Percentiles rank a stretch among this genome's conserved stretches.
Conservation (phyloP, 1,139 yeast genomes). For the Saccharomyces hybrid region DNA sequence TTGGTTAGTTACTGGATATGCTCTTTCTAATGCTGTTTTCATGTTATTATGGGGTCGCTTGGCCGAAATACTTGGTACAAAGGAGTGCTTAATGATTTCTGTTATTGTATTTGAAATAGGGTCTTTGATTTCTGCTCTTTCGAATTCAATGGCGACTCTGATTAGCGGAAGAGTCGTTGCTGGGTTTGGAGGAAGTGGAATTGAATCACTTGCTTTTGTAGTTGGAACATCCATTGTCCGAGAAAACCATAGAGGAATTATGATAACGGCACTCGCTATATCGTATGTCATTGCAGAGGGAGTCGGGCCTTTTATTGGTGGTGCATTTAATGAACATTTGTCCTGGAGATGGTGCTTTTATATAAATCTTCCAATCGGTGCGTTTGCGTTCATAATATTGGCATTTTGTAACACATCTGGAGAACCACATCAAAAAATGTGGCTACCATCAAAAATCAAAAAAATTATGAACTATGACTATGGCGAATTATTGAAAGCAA, state of each 20-base stretch:
- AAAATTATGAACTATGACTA: not conserved
- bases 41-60: slow-evolving; percentile 53
- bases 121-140: slow-evolving; percentile 49
- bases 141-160: slow-evolving; percentile 47
- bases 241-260: slow-evolving; percentile 44
- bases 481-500: not conserved
- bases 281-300: slow-evolving; percentile 50
- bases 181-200: slow-evolving; percentile 66
- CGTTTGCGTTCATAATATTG: slow-evolving; percentile 41
- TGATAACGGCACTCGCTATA: slow-evolving; percentile 41
- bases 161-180: slow-evolving; percentile 61
- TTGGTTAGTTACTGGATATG: slow-evolving; percentile 51
- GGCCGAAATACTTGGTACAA: slow-evolving; percentile 54
- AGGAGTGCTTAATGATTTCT: slow-evolving; percentile 40
- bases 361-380: slow-evolving; percentile 60
- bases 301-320: slow-evolving; percentile 59
- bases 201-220: slow-evolving; percentile 49
- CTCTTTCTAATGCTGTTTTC: slow-evolving; percentile 49
- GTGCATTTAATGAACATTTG: slow-evolving; percentile 49
- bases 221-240: slow-evolving; percentile 54
- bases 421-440: not conserved
- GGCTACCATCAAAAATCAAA: not conserved
- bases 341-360: slow-evolving; percentile 74
- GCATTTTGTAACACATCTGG: slow-evolving; percentile 36
- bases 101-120: slow-evolving; percentile 51